phyloP scores from a whole-genome alignment of 768 basidiomycete genomes.

The Leccinum boreale region DNA sequence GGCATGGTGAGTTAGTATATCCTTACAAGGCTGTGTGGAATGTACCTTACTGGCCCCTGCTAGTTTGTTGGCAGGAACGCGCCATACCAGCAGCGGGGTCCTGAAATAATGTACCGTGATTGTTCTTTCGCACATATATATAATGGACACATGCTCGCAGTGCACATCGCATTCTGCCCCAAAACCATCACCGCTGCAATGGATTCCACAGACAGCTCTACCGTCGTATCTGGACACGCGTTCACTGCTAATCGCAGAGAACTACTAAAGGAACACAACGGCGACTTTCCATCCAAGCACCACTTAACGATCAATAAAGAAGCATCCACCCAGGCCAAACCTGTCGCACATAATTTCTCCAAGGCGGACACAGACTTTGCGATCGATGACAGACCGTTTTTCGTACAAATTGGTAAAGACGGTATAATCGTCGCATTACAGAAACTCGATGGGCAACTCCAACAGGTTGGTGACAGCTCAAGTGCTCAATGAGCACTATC shows the following conservation, averaged over 20 bases:
- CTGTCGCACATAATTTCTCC: constrained; percentile 38
- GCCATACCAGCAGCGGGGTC: background rate
- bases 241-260: constrained; percentile 26
- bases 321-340: constrained; percentile 5
- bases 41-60: background rate
- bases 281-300: constrained; percentile 23
- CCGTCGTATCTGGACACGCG: constrained; percentile 41
- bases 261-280: constrained; percentile 16
- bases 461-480: constrained; percentile 24
- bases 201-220: constrained; percentile 36
- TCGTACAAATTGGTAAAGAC: constrained; percentile 63
- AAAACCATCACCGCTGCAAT: background rate
- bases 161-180: background rate
- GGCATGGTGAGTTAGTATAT: background rate
- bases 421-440: constrained; percentile 68
- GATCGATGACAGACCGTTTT: constrained; percentile 62
- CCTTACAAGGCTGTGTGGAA: background rate
- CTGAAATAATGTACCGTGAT: background rate
- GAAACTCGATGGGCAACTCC: constrained; percentile 63
- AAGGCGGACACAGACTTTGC: constrained; percentile 52
- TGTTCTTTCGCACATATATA: background rate
- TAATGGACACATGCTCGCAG: background rate
- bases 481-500: background rate
- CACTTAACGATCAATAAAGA: constrained; percentile 8
- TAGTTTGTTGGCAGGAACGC: background rate